A percentile compares a stretch with the other conserved stretches of the same genome.
Evolutionary conservation across 352 stramenopile genomes (phyloP).

Genomic region (Globisporangium canariense): DNA sequence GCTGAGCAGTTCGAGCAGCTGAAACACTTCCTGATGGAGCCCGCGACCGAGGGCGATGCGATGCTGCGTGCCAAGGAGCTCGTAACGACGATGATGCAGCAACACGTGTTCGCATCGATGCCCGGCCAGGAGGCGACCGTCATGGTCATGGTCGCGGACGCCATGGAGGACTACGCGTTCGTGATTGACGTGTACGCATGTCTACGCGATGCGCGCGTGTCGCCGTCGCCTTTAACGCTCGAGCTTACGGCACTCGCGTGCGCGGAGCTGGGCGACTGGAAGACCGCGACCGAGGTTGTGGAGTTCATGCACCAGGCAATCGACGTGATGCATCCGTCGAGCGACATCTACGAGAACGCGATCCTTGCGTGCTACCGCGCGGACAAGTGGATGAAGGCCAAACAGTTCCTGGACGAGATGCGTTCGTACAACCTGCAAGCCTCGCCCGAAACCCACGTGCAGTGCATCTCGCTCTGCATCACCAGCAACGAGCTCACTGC

Average conservation of each 20-base stretch:
- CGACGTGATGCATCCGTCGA: constrained; percentile 67
- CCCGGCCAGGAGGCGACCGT: constrained; percentile 69
- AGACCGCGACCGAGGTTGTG: constrained; percentile 54
- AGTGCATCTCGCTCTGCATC: constrained; percentile 52
- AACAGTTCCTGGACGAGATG: constrained; percentile 70
- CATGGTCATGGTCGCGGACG: constrained; percentile 75
- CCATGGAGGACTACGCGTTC: constrained; percentile 48
- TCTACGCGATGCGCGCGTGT: constrained; percentile 49
- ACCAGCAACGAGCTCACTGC: constrained; percentile 47
- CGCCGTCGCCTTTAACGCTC: constrained; percentile 65
- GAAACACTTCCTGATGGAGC: constrained; percentile 57
- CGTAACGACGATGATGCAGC: constrained; percentile 46
- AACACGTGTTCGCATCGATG: constrained; percentile 64
- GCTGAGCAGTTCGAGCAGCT: constrained; percentile 55
- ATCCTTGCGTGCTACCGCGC: constrained; percentile 45
- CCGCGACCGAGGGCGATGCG: constrained; percentile 26
- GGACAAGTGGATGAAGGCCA: constrained; percentile 67
- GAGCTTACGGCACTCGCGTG: constrained; percentile 62
- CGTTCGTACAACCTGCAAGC: constrained; percentile 46
- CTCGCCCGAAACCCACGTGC: constrained; percentile 44
- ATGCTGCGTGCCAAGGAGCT: constrained; percentile 38
- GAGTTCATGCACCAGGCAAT: constrained; percentile 65
- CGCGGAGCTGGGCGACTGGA: constrained; percentile 48
- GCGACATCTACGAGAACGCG: constrained; percentile 73
- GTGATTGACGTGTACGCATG: constrained; percentile 58